A percentile compares a stretch with the other conserved stretches of the same genome.
Evolutionary conservation across 176 grass and related monocot genomes (phyloP).

Genomic region (Canna indica): DNA sequence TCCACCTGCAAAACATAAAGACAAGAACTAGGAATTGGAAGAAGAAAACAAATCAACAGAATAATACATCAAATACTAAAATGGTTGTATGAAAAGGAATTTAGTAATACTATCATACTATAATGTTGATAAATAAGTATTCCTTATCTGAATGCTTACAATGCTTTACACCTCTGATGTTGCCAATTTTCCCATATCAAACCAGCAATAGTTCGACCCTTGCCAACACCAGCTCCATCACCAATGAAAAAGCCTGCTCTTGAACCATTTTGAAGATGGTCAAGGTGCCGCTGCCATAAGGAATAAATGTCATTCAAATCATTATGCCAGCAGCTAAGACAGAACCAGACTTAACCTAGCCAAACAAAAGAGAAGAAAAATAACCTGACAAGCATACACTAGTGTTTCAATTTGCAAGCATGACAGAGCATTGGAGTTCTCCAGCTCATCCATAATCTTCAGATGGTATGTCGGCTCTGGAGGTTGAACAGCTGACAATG

Average conservation of each 20-base stretch:
- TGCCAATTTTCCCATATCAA: constrained; percentile 99
- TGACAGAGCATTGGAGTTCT: constrained; percentile 66
- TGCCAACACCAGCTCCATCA: constrained; percentile 98
- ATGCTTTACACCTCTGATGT: constrained; percentile 72
- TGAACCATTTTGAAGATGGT: constrained; percentile 77
- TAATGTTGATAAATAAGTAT: background rate
- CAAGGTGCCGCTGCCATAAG: constrained; percentile 62
- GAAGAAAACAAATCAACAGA: background rate
- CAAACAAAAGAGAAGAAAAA: constrained; percentile 21
- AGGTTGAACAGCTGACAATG: constrained; percentile 90
- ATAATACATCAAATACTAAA: constrained; percentile 12
- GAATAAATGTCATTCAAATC: constrained; percentile 16
- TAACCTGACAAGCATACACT: constrained; percentile 98
- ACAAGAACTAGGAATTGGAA: background rate
- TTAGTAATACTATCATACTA: background rate
- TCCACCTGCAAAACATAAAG: constrained; percentile 56
- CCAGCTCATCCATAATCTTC: constrained; percentile 67
- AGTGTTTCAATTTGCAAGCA: constrained; percentile 97
- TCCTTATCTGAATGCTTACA: constrained; percentile 46
- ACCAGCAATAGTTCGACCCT: constrained; percentile 95
- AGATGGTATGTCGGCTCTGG: constrained; percentile 84
- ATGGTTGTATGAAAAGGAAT: background rate
- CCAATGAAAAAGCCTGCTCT: constrained; percentile 98
- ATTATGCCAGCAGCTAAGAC: background rate
- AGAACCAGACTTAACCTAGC: background rate